Conservation (phyloP, 1,139 yeast genomes). For the Geotrichum reessii region DNA sequence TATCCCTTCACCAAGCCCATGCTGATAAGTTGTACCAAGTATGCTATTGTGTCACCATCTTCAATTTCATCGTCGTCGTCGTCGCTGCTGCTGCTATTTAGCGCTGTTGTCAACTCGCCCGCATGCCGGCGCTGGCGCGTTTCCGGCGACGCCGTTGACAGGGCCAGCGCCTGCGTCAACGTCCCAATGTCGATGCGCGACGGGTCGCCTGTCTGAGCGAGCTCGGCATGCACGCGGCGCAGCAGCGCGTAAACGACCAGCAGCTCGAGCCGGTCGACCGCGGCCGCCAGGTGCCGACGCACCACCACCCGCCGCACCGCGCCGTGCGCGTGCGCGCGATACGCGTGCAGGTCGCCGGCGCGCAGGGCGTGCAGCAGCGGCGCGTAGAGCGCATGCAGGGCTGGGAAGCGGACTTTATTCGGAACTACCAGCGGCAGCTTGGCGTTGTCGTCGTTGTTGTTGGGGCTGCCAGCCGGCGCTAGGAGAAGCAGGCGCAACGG, state of each 20-base stretch:
- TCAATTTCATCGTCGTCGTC: not conserved
- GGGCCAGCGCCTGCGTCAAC: not conserved
- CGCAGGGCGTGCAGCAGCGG: not conserved
- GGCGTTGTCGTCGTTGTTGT: not conserved
- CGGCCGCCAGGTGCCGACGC: not conserved
- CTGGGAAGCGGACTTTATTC: not conserved
- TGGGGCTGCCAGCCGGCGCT: not conserved
- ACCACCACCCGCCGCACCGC: not conserved
- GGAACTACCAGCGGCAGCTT: not conserved
- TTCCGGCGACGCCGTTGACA: not conserved
- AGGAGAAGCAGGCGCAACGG: not conserved
- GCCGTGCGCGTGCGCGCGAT: not conserved
- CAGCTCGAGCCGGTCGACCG: not conserved
- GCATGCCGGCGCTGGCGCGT: not conserved
- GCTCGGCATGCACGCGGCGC: not conserved
- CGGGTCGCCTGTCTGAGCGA: not conserved
- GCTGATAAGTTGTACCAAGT: not conserved
- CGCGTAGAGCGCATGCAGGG: not conserved
- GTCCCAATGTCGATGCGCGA: not conserved
- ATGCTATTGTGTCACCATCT: constrained; percentile 1
- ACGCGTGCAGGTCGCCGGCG: not conserved
- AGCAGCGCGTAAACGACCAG: not conserved
- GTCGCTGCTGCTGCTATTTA: not conserved
- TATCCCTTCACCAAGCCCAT: not conserved
- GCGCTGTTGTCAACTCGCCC: not conserved